phyloP scores from a whole-genome alignment of 805 yeast genomes.

The Yarrowia bubula region DNA sequence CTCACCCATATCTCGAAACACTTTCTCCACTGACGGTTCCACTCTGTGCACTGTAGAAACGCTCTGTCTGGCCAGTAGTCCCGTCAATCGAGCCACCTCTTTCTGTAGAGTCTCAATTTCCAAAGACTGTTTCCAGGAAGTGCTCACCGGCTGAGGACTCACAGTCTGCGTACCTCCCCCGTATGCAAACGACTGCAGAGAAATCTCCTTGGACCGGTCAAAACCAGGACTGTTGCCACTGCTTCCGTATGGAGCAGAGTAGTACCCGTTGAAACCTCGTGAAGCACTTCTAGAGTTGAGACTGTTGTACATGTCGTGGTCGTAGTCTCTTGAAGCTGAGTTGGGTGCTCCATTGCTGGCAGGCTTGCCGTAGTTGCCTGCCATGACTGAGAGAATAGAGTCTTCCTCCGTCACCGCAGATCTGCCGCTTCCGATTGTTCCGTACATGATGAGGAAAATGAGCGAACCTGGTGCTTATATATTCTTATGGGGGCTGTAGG shows the following conservation, averaged over 20 bases:
- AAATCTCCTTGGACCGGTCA: constrained; percentile 1
- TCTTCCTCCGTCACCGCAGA: constrained; percentile 6
- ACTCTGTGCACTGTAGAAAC: neutral
- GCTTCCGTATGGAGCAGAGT: constrained; percentile 12
- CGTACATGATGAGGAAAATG: too few relatives aligned
- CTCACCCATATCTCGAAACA: constrained; percentile 6
- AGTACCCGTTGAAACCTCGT: constrained; percentile 6
- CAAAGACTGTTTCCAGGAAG: neutral
- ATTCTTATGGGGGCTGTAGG: too few relatives aligned
- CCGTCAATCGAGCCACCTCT: constrained; percentile 1
- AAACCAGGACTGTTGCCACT: neutral
- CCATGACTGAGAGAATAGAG: constrained; percentile 21
- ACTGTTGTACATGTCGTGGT: constrained; percentile 3
- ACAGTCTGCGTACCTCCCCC: neutral
- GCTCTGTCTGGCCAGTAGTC: neutral
- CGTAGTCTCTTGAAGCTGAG: neutral
- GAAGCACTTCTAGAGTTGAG: neutral
- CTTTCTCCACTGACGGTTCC: neutral
- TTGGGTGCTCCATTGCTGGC: neutral
- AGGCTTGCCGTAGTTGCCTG: constrained; percentile 7
- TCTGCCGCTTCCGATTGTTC: constrained; percentile 13
- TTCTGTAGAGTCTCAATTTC: constrained; percentile 1
- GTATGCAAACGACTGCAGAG: constrained; percentile 9
- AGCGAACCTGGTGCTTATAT: too few relatives aligned
- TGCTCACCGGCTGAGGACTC: neutral